Evolutionary conservation across 148 eudicot species (phyloP).

Genomic region (Tetragonia tetragonoides): DNA sequence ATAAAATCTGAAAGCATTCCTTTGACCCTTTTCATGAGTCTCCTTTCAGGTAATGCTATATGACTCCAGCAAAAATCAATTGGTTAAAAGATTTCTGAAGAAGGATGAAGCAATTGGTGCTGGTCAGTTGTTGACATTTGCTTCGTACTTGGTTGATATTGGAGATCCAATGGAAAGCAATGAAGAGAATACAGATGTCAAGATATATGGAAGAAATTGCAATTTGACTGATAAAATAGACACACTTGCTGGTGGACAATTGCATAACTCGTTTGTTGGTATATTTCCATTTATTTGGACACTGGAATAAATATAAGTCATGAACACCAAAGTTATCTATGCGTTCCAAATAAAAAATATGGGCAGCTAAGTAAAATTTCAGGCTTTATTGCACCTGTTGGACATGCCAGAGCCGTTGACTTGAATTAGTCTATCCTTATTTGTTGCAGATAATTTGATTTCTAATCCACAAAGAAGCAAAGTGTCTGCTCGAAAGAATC

Average conservation of each 20-base stretch:
- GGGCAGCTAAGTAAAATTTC: background rate
- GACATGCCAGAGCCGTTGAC: background rate
- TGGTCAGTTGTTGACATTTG: constrained; percentile 59
- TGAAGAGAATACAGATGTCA: constrained; percentile 28
- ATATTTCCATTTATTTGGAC: constrained; percentile 13
- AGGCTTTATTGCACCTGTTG: background rate
- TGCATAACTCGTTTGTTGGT: constrained; percentile 29
- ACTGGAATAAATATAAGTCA: background rate
- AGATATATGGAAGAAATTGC: constrained; percentile 27
- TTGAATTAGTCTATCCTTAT: background rate
- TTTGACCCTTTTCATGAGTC: background rate
- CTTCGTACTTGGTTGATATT: constrained; percentile 70
- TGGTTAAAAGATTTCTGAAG: constrained; percentile 70
- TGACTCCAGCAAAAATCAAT: constrained; percentile 53
- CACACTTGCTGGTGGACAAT: constrained; percentile 1
- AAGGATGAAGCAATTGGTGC: constrained; percentile 58
- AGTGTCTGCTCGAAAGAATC: constrained; percentile 7
- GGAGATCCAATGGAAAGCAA: constrained; percentile 51
- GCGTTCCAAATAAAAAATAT: background rate
- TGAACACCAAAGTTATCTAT: background rate
- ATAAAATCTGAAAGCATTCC: background rate
- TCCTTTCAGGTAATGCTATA: constrained; percentile 59
- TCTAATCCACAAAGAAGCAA: constrained; percentile 23
- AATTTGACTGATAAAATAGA: constrained; percentile 21
- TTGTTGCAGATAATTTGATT: constrained; percentile 17